Evolutionary conservation across 108 stramenopile genomes (phyloP), one percentile per base, ranked within the genome.

Genomic region (Cyclostephanos tholiformis): DNA sequence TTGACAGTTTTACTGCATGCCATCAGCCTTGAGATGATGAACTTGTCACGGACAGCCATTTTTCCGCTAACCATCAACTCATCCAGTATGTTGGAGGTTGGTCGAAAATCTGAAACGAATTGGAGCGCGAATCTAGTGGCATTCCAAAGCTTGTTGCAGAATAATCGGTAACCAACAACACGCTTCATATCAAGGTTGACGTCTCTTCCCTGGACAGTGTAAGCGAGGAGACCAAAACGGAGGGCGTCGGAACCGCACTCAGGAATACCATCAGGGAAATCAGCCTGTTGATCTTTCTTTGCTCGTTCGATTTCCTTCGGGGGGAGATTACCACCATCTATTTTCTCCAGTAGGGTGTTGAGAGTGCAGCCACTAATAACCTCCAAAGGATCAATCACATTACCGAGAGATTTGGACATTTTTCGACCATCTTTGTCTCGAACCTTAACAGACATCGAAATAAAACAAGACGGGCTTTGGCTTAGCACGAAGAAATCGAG

Each of bases 101-200:
- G 94, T 50, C 85, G 70, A 84, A 96, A 98, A 82, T 89, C 96
- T 61, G 88, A 93, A 72, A 87, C 92, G 83, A 87, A 96, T 70
- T 88, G 86, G n/a, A 96, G 84, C 44, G 92, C 95, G 69, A 96
- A 96, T 74, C 86, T 75, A 27, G 96, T 97, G 25, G 97, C 97
- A 81, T 99, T 98, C 99, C 99, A 99, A 44, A 99, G 87, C 85
- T 99, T 99, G 92, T 99, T 99, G 73, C 99, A 98, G 89, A 99
- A 99, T 70, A 95, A 83, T 41, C 99, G 89, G 85, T 98, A 97
- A 19, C 96, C 96, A 58, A 98, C 97, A 46, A 99, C 97, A 51
- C 97, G 91, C 60, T 97, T 94, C 85, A 99, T 98, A 79, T 99
- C 98, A 35, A 99, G 87, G 82, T 98, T 99, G 76, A 99, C 95